These are phyloP conservation scores for Scedosporium boydii DNA, from an alignment of 2,329 filamentous ascomycete species.

Conservation along the genomic window DNA sequence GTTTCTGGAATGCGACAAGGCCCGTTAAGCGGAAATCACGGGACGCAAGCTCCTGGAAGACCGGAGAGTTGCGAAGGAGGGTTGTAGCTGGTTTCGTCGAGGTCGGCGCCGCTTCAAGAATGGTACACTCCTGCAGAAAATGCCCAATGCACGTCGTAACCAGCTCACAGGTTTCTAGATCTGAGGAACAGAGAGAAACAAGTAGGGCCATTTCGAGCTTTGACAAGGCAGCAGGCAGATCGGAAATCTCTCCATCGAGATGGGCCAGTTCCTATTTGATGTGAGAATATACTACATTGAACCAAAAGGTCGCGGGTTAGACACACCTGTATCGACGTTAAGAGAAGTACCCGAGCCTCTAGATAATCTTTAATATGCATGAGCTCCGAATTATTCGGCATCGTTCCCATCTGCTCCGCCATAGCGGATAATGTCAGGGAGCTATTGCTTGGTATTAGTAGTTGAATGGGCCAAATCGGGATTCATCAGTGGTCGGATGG, in stretches of 20 bases:
- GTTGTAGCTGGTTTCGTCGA: slow-evolving; percentile 39
- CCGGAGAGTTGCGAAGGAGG: slow-evolving; percentile 49
- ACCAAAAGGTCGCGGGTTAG: background rate
- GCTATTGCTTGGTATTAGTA: slow-evolving; percentile 10
- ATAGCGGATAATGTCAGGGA: slow-evolving; percentile 33
- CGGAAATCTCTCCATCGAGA: slow-evolving; percentile 42
- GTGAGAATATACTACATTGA: background rate
- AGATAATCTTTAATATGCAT: slow-evolving; percentile 45
- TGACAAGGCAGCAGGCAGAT: slow-evolving; percentile 41
- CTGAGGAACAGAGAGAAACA: slow-evolving; percentile 54
- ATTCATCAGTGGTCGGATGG: background rate
- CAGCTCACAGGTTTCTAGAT: slow-evolving; percentile 55
- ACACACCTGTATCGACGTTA: slow-evolving; percentile 40
- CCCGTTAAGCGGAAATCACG: slow-evolving; percentile 58
- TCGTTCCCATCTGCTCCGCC: slow-evolving; percentile 36
- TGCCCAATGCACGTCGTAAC: slow-evolving; percentile 53
- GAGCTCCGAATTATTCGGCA: slow-evolving; percentile 33
- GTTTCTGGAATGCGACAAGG: slow-evolving; percentile 60
- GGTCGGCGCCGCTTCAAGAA: slow-evolving; percentile 41
- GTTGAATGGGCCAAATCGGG: background rate
- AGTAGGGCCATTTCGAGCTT: slow-evolving; percentile 55
- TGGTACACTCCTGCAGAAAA: slow-evolving; percentile 51
- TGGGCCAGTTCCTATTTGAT: slow-evolving; percentile 40
- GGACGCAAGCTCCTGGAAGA: slow-evolving; percentile 54
- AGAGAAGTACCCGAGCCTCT: slow-evolving; percentile 41